phyloP scores from a whole-genome alignment of 1,284 basidiomycete species.

The Bjerkandera adusta region DNA sequence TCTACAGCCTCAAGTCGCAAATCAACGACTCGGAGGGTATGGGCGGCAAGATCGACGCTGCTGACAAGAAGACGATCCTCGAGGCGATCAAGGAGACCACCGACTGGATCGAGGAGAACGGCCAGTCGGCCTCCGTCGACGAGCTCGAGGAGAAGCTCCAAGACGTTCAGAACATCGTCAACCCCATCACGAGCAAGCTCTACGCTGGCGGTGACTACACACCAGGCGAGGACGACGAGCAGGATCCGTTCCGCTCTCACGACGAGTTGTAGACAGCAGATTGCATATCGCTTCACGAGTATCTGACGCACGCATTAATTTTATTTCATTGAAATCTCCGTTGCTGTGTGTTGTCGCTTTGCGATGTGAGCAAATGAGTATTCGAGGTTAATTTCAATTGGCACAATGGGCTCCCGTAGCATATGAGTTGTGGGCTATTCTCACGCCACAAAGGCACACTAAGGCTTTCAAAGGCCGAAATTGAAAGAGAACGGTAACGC shows the following conservation, averaged over 20 bases:
- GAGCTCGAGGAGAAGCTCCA: conserved; percentile 91
- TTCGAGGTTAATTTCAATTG: no score
- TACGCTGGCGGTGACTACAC: conserved; percentile 48
- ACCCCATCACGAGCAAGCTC: conserved; percentile 74
- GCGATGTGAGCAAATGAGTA: no score
- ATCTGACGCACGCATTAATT: no score
- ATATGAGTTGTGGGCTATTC: no score
- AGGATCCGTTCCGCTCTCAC: conserved; percentile 58
- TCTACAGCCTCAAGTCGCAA: conserved; percentile 86
- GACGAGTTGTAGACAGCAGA: conserved; percentile 75
- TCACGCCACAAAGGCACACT: no score
- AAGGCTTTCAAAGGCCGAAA: no score
- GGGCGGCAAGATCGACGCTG: conserved; percentile 83
- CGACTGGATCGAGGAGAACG: conserved; percentile 89
- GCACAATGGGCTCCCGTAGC: no score
- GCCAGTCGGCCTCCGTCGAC: conserved; percentile 75
- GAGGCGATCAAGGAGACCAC: conserved; percentile 85
- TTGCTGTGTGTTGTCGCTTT: no score
- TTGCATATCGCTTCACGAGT: no score
- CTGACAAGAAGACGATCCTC: conserved; percentile 89
- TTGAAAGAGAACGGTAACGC: no score
- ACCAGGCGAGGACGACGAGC: conserved; percentile 42
- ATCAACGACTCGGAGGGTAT: conserved; percentile 86
- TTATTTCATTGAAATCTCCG: no score
- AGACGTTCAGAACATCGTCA: conserved; percentile 58